These are phyloP conservation scores for Farysia itapuensis DNA, from an alignment of 1,284 basidiomycete species.

Conservation along the genomic window DNA sequence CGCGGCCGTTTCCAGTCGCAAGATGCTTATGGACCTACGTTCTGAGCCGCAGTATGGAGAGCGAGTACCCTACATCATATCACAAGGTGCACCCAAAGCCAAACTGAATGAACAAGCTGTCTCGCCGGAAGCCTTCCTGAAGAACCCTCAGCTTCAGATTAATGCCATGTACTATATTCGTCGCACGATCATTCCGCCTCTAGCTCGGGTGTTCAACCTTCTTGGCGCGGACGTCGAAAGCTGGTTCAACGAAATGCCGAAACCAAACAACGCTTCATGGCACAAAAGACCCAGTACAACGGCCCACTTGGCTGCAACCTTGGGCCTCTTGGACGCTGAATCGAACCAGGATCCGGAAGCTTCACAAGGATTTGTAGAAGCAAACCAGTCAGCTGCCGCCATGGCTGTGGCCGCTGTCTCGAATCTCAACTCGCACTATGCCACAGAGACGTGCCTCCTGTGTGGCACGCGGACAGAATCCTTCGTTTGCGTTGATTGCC, in stretches of 20 bases:
- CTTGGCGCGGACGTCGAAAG: conserved; percentile 82
- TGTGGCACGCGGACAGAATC: conserved; percentile 68
- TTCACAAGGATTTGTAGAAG: neutral
- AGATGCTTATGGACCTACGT: conserved; percentile 74
- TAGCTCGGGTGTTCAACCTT: conserved; percentile 87
- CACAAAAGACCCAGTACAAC: conserved; percentile 8
- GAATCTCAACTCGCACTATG: conserved; percentile 76
- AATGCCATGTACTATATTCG: conserved; percentile 90
- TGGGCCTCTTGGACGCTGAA: conserved; percentile 4
- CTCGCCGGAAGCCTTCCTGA: conserved; percentile 75
- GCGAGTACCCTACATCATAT: conserved; percentile 86
- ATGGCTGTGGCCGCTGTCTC: conserved; percentile 11
- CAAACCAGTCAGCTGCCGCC: neutral
- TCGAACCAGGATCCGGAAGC: neutral
- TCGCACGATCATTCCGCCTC: conserved; percentile 80
- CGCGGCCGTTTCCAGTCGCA: conserved; percentile 78
- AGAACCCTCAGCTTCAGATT: conserved; percentile 71
- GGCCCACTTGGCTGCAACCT: conserved; percentile 2
- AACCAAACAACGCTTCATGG: conserved; percentile 26
- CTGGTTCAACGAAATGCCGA: conserved; percentile 89
- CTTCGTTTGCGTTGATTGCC: conserved; percentile 45
- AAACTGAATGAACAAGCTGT: conserved; percentile 80
- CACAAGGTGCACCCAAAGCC: conserved; percentile 69
- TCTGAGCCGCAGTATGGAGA: conserved; percentile 89
- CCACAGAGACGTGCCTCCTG: conserved; percentile 71